Evolutionary conservation across 1,284 basidiomycete species (phyloP).

Genomic region (Pascua guehoae): DNA sequence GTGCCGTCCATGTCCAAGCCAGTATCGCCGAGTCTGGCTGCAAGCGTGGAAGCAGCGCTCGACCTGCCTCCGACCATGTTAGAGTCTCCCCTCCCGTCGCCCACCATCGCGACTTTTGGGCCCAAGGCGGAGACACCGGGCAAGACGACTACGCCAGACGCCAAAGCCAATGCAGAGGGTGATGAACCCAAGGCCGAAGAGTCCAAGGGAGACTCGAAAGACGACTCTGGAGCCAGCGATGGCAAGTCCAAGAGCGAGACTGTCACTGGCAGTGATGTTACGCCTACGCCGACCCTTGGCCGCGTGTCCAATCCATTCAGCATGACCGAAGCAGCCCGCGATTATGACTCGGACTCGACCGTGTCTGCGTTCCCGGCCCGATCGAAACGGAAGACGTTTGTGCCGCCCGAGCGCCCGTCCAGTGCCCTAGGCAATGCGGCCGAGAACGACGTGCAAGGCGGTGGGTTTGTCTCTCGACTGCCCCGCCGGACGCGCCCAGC

Average conservation of each 20-base stretch:
- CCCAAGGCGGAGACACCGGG: too few relatives aligned
- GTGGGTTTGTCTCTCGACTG: slow-evolving; percentile 58
- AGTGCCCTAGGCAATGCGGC: too few relatives aligned
- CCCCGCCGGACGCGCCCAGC: slow-evolving; percentile 54
- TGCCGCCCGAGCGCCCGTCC: too few relatives aligned
- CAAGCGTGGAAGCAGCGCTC: background rate
- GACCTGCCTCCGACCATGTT: background rate
- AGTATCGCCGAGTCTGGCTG: background rate
- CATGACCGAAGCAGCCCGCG: slow-evolving; percentile 51
- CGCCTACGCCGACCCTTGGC: slow-evolving; percentile 14
- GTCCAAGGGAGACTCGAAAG: too few relatives aligned
- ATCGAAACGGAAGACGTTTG: background rate
- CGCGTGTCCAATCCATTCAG: slow-evolving; percentile 13
- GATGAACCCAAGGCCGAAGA: background rate
- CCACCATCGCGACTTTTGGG: too few relatives aligned
- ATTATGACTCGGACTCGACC: slow-evolving; percentile 78
- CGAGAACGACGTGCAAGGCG: slow-evolving; percentile 38
- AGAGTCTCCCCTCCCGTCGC: too few relatives aligned
- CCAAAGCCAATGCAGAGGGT: background rate
- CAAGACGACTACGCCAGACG: too few relatives aligned
- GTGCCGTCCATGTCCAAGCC: slow-evolving; percentile 3
- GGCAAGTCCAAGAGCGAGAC: background rate
- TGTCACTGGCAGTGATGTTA: slow-evolving; percentile 1
- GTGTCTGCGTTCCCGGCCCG: slow-evolving; percentile 62
- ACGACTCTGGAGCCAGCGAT: too few relatives aligned